Evolutionary conservation across 2,329 filamentous ascomycete species (phyloP).

Genomic region (Rutstroemia sp.): DNA sequence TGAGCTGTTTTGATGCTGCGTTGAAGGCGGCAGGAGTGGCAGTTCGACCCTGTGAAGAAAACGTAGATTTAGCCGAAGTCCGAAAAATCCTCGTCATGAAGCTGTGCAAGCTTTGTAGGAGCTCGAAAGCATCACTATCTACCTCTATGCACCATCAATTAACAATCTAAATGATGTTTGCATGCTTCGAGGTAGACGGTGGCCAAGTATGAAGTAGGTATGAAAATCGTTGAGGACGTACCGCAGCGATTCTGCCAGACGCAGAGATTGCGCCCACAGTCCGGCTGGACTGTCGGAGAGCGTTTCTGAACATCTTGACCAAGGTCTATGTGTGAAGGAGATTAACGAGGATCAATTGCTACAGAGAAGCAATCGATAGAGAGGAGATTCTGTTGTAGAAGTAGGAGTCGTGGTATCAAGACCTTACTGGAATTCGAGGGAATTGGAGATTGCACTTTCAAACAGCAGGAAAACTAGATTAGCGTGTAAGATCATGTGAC

Average conservation of each 20-base stretch:
- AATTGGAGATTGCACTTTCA: slow-evolving; percentile 12
- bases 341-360: slow-evolving; percentile 55
- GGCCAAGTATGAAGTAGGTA: slow-evolving; percentile 32
- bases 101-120: slow-evolving; percentile 30
- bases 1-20: slow-evolving; percentile 62
- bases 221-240: slow-evolving; percentile 60
- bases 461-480: slow-evolving; percentile 8
- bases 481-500: slow-evolving; percentile 5
- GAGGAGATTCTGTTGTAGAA: slow-evolving; percentile 45
- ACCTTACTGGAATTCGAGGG: slow-evolving; percentile 16
- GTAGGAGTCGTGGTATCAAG: slow-evolving; percentile 24
- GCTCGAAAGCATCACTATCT: slow-evolving; percentile 33
- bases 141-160: slow-evolving; percentile 25
- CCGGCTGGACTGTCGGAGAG: slow-evolving; percentile 93
- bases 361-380: slow-evolving; percentile 57
- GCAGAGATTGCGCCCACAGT: slow-evolving; percentile 91
- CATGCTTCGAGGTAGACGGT: slow-evolving; percentile 26
- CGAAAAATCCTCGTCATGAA: slow-evolving; percentile 32
- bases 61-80: slow-evolving; percentile 47
- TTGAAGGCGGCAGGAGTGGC: slow-evolving; percentile 72
- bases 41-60: slow-evolving; percentile 68
- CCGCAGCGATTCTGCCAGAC: slow-evolving; percentile 82
- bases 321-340: slow-evolving; percentile 44
- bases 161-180: slow-evolving; percentile 35
- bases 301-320: slow-evolving; percentile 91